phyloP scores from a whole-genome alignment of 139 green algal species.

The Asterochloris sp. region DNA sequence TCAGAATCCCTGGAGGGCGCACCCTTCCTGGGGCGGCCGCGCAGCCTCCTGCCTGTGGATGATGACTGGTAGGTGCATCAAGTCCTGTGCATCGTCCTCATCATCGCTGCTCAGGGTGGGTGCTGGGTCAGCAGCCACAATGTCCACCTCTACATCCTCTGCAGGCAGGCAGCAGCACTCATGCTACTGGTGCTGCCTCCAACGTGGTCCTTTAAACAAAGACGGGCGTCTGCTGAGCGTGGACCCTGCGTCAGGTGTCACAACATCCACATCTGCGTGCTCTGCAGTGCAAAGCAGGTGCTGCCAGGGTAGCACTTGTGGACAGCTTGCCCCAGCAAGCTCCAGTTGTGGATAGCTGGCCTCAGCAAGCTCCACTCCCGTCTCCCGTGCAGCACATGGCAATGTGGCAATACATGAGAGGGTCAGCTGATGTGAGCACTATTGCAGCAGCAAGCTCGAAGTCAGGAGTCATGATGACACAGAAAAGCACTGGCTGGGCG shows the following conservation, averaged over 20 bases:
- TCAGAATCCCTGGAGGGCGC: not conserved
- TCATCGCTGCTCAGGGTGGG: constrained; percentile 21
- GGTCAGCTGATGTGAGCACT: too few relatives aligned
- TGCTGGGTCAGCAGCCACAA: constrained; percentile 16
- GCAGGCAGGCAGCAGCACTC: not conserved
- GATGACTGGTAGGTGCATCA: constrained; percentile 22
- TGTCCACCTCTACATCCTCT: constrained; percentile 25
- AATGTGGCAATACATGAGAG: too few relatives aligned
- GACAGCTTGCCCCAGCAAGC: not conserved
- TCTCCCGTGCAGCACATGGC: too few relatives aligned
- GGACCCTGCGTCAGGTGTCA: not conserved
- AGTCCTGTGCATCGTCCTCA: not conserved
- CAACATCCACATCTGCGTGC: too few relatives aligned
- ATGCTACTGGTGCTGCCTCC: too few relatives aligned
- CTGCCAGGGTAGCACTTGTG: not conserved
- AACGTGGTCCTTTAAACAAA: not conserved
- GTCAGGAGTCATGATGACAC: too few relatives aligned
- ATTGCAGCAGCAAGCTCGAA: too few relatives aligned
- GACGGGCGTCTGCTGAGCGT: not conserved
- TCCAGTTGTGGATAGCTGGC: too few relatives aligned
- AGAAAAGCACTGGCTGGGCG: too few relatives aligned
- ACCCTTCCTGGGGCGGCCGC: not conserved
- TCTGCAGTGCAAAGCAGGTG: not conserved
- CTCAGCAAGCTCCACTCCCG: too few relatives aligned
- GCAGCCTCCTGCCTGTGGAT: constrained; percentile 5